phyloP scores from a whole-genome alignment of 169 alveolate genomes.

The Plasmodium billcollinsi region DNA sequence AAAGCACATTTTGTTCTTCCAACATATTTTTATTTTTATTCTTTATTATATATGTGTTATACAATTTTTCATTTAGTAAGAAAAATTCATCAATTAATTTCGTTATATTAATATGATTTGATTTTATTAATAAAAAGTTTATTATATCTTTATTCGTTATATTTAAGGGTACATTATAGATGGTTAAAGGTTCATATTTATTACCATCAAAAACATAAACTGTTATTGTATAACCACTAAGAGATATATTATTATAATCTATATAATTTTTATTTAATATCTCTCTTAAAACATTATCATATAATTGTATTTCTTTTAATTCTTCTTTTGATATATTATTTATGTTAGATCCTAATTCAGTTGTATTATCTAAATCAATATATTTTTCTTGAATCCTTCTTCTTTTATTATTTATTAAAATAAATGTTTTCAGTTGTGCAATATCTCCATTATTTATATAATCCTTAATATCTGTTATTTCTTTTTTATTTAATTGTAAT shows the following conservation, averaged over 20 bases:
- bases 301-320: conserved; percentile 26
- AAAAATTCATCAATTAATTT: conserved; percentile 40
- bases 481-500: conserved; percentile 15
- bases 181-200: conserved; percentile 12
- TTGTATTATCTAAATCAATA: conserved; percentile 34
- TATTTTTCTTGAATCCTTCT: background rate
- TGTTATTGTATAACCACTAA: conserved; percentile 38
- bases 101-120: conserved; percentile 60
- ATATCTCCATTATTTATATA: conserved; percentile 29
- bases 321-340: conserved; percentile 14
- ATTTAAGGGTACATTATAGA: conserved; percentile 66
- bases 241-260: conserved; percentile 35
- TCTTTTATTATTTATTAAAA: conserved; percentile 2
- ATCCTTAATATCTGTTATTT: conserved; percentile 27
- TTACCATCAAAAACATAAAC: conserved; percentile 56
- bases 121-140: conserved; percentile 41
- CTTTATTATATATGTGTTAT: background rate
- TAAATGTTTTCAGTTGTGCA: conserved; percentile 55
- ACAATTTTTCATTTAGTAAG: conserved; percentile 42
- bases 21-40: conserved; percentile 11
- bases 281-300: conserved; percentile 62
- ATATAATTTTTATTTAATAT: conserved; percentile 28
- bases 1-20: conserved; percentile 28
- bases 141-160: conserved; percentile 71
- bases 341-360: conserved; percentile 17